Percentiles rank a stretch among this genome's conserved stretches.
Conservation (phyloP, 495 filamentous ascomycete genomes). For the Neurospora discreta region DNA sequence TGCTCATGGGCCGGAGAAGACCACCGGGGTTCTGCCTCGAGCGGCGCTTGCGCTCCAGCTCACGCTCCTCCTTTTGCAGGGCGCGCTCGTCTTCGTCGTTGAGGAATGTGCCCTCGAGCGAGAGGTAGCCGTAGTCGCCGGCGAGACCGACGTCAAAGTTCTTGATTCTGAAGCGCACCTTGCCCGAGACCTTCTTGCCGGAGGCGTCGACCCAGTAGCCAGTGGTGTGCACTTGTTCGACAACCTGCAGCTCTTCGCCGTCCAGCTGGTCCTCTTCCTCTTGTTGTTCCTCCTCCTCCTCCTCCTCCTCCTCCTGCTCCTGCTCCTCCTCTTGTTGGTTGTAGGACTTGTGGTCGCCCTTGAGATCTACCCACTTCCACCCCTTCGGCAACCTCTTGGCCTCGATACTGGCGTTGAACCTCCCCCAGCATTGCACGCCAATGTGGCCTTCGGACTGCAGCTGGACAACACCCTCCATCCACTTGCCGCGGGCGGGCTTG, state of each 20-base stretch:
- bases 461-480: conserved; percentile 37
- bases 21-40: conserved; percentile 20
- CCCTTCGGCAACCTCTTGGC: conserved; percentile 30
- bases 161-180: conserved; percentile 38
- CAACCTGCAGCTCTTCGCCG: conserved; percentile 20
- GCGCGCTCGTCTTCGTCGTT: conserved; percentile 29
- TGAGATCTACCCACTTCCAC: conserved; percentile 36
- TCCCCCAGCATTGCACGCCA: conserved; percentile 37
- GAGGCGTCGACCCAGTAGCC: conserved; percentile 36
- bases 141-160: conserved; percentile 39
- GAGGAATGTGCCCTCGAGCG: conserved; percentile 37
- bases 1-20: conserved; percentile 22
- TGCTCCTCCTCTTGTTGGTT: conserved; percentile 4
- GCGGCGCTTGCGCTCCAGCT: conserved; percentile 20
- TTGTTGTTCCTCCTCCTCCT: conserved; percentile 10
- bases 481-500: conserved; percentile 33
- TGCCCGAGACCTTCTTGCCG: conserved; percentile 26
- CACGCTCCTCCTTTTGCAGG: conserved; percentile 26
- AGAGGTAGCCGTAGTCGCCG: conserved; percentile 37
- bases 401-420: conserved; percentile 41
- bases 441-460: conserved; percentile 39
- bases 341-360: conserved; percentile 14
- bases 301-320: conserved; percentile 2
- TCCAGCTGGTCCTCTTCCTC: conserved; percentile 16
- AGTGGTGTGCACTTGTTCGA: conserved; percentile 36